Percentiles rank a stretch among this genome's conserved stretches.
Evolutionary conservation across 345 rosid genomes (phyloP).

Genomic region (Mallotus nudiflorus): DNA sequence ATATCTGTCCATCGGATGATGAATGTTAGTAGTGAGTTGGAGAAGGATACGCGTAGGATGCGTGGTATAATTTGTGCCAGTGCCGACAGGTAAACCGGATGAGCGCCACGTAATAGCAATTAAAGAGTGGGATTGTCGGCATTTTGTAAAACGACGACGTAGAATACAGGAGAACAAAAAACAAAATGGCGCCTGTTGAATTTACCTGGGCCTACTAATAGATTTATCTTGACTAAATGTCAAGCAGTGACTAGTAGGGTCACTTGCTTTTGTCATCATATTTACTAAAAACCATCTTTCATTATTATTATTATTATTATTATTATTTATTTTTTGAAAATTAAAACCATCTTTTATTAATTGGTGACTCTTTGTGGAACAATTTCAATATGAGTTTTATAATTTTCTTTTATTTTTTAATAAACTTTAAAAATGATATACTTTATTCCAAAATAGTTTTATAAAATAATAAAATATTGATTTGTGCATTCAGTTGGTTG

Average conservation of each 20-base stretch:
- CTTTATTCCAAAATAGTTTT: too few species aligned
- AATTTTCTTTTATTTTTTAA: too few species aligned
- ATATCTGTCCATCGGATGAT: conserved; percentile 40
- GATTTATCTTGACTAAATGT: neutral
- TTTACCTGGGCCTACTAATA: neutral
- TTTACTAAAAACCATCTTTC: neutral
- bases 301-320: too few species aligned
- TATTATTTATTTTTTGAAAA: too few species aligned
- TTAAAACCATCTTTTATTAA: too few species aligned
- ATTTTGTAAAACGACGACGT: conserved; percentile 23
- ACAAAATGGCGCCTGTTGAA: neutral
- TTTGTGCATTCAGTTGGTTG: too few species aligned
- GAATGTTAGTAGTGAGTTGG: neutral
- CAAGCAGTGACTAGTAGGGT: neutral
- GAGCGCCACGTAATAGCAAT: conserved; percentile 25
- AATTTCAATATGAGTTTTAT: too few species aligned
- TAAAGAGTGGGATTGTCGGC: conserved; percentile 15
- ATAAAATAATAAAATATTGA: too few species aligned
- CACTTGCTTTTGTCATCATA: neutral
- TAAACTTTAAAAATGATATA: too few species aligned
- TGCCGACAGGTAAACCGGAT: conserved; percentile 53
- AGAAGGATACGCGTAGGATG: neutral
- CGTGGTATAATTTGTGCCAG: conserved; percentile 7
- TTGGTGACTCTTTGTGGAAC: neutral
- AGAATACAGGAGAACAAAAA: too few species aligned